Evolutionary conservation across 2,329 filamentous ascomycete genomes (phyloP).

Genomic region (Scleromitrula shiraiana): DNA sequence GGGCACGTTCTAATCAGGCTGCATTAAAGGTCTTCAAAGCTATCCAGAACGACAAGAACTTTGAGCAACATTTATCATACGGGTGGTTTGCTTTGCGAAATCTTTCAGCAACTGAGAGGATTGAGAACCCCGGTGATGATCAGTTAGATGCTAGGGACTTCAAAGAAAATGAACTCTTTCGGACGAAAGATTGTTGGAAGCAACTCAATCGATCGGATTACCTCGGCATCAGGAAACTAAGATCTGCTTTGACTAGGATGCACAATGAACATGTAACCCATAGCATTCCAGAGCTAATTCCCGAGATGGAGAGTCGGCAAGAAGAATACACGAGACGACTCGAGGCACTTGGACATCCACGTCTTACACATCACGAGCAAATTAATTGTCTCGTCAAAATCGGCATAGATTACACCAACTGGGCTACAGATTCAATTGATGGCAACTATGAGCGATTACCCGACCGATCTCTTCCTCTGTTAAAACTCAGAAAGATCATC

Average conservation of each 20-base stretch:
- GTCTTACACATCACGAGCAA: background rate
- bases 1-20: background rate
- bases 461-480: no score
- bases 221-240: background rate
- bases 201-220: background rate
- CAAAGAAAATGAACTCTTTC: background rate
- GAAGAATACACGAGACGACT: background rate
- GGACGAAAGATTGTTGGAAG: background rate
- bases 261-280: constrained; percentile 4
- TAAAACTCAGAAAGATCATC: background rate
- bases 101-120: background rate
- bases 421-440: background rate
- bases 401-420: background rate
- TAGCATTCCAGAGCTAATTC: constrained; percentile 9
- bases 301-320: background rate
- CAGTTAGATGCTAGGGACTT: background rate
- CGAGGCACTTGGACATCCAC: background rate
- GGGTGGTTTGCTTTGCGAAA: constrained; percentile 2
- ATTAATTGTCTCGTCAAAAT: background rate
- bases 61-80: background rate
- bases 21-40: background rate
- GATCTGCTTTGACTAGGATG: background rate
- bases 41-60: background rate
- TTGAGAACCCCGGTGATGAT: background rate
- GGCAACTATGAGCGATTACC: background rate